Evolutionary conservation across 2,329 filamentous ascomycete genomes (phyloP).

Genomic region (Pyrenochaeta sp.): DNA sequence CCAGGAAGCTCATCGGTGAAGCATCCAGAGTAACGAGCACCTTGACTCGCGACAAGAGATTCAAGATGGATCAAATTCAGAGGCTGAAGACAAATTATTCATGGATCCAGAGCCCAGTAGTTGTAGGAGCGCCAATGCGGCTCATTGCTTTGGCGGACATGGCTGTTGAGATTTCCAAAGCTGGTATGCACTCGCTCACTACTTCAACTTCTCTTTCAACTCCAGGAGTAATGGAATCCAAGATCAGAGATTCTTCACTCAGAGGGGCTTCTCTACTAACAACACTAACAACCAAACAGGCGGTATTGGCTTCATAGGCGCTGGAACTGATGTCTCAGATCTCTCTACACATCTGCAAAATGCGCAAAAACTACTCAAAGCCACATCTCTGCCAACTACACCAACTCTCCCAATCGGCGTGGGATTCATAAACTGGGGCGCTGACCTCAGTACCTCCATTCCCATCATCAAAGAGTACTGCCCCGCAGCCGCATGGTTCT

Average conservation of each 20-base stretch:
- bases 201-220: neutral
- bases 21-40: no score
- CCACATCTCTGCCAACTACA: conserved; percentile 9
- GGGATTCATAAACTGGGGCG: conserved; percentile 68
- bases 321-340: conserved; percentile 52
- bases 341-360: conserved; percentile 41
- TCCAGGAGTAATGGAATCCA: neutral
- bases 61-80: conserved; percentile 15
- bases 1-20: no score
- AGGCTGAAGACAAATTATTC: conserved; percentile 58
- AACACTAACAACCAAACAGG: conserved; percentile 36
- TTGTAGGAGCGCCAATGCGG: conserved; percentile 74
- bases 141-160: conserved; percentile 65
- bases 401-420: conserved; percentile 62
- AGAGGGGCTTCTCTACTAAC: neutral
- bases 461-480: conserved; percentile 62
- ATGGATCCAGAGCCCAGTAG: conserved; percentile 66
- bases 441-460: conserved; percentile 55
- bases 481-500: conserved; percentile 72
- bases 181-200: conserved; percentile 47
- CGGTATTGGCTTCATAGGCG: conserved; percentile 58
- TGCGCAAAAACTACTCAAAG: conserved; percentile 29
- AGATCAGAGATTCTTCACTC: no score
- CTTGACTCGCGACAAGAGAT: neutral
- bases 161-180: conserved; percentile 67